Conservation (phyloP, 2,329 filamentous ascomycete species). For the Ophiostoma australiae region DNA sequence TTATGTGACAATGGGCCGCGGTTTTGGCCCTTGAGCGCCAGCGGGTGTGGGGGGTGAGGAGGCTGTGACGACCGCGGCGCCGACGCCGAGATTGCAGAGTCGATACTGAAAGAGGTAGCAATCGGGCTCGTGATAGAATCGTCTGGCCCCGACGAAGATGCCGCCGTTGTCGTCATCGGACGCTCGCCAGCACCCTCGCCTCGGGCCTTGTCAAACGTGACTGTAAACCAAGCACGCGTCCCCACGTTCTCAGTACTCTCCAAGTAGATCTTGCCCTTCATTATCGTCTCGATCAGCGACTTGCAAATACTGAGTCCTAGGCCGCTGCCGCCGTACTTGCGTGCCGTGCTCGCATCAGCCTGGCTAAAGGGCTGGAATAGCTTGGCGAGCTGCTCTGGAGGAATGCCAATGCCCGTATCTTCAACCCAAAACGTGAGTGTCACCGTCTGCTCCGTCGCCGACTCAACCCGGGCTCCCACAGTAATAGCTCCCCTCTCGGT, state of each 20-base stretch:
- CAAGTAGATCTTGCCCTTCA: slow-evolving; percentile 78
- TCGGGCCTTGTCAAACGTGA: slow-evolving; percentile 80
- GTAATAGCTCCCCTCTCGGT: slow-evolving; percentile 82
- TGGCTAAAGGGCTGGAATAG: slow-evolving; percentile 91
- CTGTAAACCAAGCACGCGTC: slow-evolving; percentile 70
- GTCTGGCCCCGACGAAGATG: slow-evolving; percentile 18
- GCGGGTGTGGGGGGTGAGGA: slow-evolving; percentile 23
- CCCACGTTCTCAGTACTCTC: slow-evolving; percentile 69
- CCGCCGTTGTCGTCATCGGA: slow-evolving; percentile 19
- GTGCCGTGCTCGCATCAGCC: slow-evolving; percentile 81
- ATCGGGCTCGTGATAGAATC: slow-evolving; percentile 17
- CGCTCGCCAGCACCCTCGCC: slow-evolving; percentile 3
- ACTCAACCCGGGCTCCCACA: slow-evolving; percentile 68
- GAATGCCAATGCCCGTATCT: slow-evolving; percentile 89
- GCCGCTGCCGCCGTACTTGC: slow-evolving; percentile 88
- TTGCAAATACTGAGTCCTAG: slow-evolving; percentile 92
- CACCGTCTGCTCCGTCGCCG: slow-evolving; percentile 64
- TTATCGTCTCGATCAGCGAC: slow-evolving; percentile 85
- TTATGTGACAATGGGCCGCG: slow-evolving; percentile 26
- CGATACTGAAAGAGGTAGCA: slow-evolving; percentile 34
- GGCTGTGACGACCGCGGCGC: slow-evolving; percentile 3
- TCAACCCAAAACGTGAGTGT: slow-evolving; percentile 78
- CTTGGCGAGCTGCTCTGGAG: slow-evolving; percentile 73
- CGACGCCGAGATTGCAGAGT: slow-evolving; percentile 8
- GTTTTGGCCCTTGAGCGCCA: not conserved